Percentiles rank a stretch among this genome's conserved stretches.
Evolutionary conservation across 2,329 filamentous ascomycete species (phyloP).

Genomic region (Pseudocercospora musae): DNA sequence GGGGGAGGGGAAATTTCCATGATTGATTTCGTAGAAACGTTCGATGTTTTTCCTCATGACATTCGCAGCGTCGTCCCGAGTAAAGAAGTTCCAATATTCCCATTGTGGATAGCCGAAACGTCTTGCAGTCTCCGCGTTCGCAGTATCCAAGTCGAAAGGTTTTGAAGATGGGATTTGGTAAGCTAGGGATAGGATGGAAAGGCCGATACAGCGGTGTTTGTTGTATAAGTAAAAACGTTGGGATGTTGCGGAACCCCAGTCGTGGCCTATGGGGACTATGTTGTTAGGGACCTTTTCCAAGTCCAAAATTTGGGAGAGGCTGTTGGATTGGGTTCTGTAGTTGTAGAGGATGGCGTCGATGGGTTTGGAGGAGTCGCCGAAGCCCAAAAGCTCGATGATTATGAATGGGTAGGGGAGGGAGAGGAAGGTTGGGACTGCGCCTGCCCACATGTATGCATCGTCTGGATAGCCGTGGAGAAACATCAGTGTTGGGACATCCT

Average conservation of each 20-base stretch:
- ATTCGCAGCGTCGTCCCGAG: conserved; percentile 22
- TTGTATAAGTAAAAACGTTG: conserved; percentile 45
- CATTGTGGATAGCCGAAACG: conserved; percentile 39
- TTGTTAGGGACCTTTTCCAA: conserved; percentile 31
- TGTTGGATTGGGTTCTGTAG: conserved; percentile 36
- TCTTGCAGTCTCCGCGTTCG: conserved; percentile 35
- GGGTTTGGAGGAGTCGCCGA: conserved; percentile 43
- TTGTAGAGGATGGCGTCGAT: conserved; percentile 39
- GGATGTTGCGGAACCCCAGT: conserved; percentile 39
- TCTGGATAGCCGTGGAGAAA: conserved; percentile 53
- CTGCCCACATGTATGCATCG: conserved; percentile 46
- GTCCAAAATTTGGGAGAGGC: conserved; percentile 43
- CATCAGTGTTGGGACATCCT: conserved; percentile 37
- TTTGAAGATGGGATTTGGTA: conserved; percentile 36
- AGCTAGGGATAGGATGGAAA: conserved; percentile 44
- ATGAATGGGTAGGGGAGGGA: conserved; percentile 33
- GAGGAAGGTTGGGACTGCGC: conserved; percentile 28
- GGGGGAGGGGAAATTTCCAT: conserved; percentile 23
- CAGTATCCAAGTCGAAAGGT: conserved; percentile 40
- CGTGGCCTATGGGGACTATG: conserved; percentile 19
- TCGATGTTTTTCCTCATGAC: conserved; percentile 26
- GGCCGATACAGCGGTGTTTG: conserved; percentile 41
- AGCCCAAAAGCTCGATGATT: conserved; percentile 40
- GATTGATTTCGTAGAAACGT: conserved; percentile 27
- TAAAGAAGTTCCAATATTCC: conserved; percentile 50